phyloP scores from a whole-genome alignment of 208 protist species.

The Endotrypanum monterogeii region DNA sequence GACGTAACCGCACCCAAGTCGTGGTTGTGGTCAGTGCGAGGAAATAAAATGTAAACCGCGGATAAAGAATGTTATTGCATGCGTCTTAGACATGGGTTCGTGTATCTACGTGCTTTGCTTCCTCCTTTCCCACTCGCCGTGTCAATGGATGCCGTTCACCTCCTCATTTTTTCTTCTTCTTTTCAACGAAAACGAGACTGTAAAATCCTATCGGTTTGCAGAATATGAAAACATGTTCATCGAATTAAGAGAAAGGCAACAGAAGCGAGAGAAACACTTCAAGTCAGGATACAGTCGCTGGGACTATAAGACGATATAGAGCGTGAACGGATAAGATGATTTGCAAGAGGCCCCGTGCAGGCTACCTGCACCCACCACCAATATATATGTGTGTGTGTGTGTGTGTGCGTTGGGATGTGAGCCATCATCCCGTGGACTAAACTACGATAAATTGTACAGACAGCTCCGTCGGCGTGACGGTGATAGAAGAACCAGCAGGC shows the following conservation, averaged over 20 bases:
- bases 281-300: background rate
- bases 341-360: background rate
- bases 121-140: background rate
- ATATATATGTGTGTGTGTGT: background rate
- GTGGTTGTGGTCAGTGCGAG: background rate
- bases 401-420: too few relatives aligned
- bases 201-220: background rate
- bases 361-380: too few relatives aligned
- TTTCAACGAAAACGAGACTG: background rate
- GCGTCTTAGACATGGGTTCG: background rate
- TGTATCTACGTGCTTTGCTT: background rate
- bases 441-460: conserved; percentile 42
- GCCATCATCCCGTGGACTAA: too few relatives aligned
- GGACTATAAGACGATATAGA: background rate
- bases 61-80: background rate
- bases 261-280: background rate
- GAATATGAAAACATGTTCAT: too few relatives aligned
- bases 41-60: background rate
- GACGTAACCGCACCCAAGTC: background rate
- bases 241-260: background rate
- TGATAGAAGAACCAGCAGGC: conserved; percentile 42
- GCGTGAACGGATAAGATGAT: background rate
- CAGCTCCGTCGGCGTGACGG: conserved; percentile 36
- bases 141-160: background rate
- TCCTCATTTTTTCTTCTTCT: too few relatives aligned